phyloP scores from a whole-genome alignment of 2,329 filamentous ascomycete genomes.

The Trichoderma koningii region DNA sequence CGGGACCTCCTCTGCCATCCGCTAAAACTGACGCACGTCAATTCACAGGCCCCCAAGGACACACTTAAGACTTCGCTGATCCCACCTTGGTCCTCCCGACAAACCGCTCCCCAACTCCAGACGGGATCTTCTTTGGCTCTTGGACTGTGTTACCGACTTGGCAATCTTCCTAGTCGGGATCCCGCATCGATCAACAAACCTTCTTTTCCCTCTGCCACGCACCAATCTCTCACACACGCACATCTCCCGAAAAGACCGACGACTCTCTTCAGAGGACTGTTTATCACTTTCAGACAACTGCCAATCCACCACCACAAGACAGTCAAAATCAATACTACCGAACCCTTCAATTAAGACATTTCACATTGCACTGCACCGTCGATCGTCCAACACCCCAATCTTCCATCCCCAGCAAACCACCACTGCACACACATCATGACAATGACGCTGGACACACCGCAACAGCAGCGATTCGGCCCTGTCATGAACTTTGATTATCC shows the following conservation, averaged over 20 bases:
- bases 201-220: slow-evolving; percentile 29
- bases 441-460: slow-evolving; percentile 91
- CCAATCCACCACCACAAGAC: not conserved
- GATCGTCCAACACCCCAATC: not conserved
- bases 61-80: slow-evolving; percentile 65
- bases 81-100: slow-evolving; percentile 46
- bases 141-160: slow-evolving; percentile 50
- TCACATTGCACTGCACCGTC: not conserved
- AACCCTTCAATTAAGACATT: not conserved
- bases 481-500: slow-evolving; percentile 77
- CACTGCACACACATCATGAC: slow-evolving; percentile 65
- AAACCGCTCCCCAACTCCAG: slow-evolving; percentile 39
- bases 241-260: slow-evolving; percentile 16
- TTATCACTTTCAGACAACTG: slow-evolving; percentile 12
- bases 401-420: not conserved
- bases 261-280: not conserved
- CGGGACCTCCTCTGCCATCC: slow-evolving; percentile 32
- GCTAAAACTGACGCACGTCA: slow-evolving; percentile 44
- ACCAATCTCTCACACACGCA: slow-evolving; percentile 21
- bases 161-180: slow-evolving; percentile 48
- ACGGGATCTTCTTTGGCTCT: slow-evolving; percentile 42
- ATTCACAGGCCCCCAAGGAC: slow-evolving; percentile 38
- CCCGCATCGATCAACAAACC: slow-evolving; percentile 56
- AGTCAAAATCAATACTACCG: not conserved
- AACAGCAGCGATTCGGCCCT: slow-evolving; percentile 76